These are phyloP conservation scores for Apiotrichum sp. DNA, from an alignment of 1,284 basidiomycete genomes.

Conservation along the genomic window DNA sequence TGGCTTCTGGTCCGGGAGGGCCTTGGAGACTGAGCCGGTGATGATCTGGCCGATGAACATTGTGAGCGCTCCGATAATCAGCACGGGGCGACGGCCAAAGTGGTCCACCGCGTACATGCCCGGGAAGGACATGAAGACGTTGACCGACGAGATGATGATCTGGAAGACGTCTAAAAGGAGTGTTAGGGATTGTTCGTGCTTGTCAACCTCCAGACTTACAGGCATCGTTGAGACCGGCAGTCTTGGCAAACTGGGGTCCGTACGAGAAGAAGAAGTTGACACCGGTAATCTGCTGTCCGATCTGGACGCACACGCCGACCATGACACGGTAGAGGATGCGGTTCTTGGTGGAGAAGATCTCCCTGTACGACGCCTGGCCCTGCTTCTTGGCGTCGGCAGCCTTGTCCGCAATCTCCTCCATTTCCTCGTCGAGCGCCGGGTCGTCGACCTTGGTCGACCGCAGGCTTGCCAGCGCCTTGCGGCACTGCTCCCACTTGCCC, in stretches of 20 bases:
- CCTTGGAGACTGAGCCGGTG: slow-evolving; percentile 45
- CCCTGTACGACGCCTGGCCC: slow-evolving; percentile 39
- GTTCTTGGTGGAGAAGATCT: slow-evolving; percentile 47
- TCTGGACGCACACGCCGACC: slow-evolving; percentile 31
- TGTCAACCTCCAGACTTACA: neutral
- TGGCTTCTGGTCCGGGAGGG: slow-evolving; percentile 26
- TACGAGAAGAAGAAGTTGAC: slow-evolving; percentile 45
- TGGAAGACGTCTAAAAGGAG: slow-evolving; percentile 41
- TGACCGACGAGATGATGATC: slow-evolving; percentile 49
- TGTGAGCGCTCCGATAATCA: slow-evolving; percentile 48
- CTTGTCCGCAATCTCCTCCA: slow-evolving; percentile 40
- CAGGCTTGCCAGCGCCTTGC: slow-evolving; percentile 45
- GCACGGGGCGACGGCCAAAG: slow-evolving; percentile 48
- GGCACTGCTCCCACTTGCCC: slow-evolving; percentile 42
- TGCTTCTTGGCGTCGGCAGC: slow-evolving; percentile 39
- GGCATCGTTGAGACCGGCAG: slow-evolving; percentile 44
- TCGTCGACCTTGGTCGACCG: slow-evolving; percentile 42
- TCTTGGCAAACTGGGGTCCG: slow-evolving; percentile 44
- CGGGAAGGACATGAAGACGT: slow-evolving; percentile 44
- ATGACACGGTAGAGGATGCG: slow-evolving; percentile 42
- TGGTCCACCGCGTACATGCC: slow-evolving; percentile 47
- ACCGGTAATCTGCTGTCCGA: slow-evolving; percentile 47
- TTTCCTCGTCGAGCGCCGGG: slow-evolving; percentile 39
- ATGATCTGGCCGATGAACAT: slow-evolving; percentile 50
- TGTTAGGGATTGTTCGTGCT: too few relatives aligned